phyloP scores from a whole-genome alignment of 2,329 filamentous ascomycete species.

The Scedosporium boydii region DNA sequence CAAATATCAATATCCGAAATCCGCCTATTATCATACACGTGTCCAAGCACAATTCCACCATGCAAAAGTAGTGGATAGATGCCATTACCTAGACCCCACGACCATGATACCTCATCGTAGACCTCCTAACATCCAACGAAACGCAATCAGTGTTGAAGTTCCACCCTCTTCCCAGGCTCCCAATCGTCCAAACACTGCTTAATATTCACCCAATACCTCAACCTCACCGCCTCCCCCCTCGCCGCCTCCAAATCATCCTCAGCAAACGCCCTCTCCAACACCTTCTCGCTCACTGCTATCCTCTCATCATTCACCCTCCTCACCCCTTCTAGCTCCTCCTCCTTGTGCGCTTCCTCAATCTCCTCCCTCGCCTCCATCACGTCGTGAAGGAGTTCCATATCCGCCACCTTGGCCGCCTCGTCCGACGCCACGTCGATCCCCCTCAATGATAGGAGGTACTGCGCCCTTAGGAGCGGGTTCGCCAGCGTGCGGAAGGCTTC shows the following conservation, averaged over 20 bases:
- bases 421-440: conserved; percentile 74
- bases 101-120: too few species aligned
- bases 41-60: too few species aligned
- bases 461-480: conserved; percentile 71
- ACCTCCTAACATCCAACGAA: not conserved
- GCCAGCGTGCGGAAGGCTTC: conserved; percentile 80
- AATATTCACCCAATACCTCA: conserved; percentile 90
- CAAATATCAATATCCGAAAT: too few species aligned
- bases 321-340: conserved; percentile 54
- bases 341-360: conserved; percentile 60
- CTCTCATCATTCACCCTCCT: conserved; percentile 57
- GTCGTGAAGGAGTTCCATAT: conserved; percentile 60
- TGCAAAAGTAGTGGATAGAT: too few species aligned
- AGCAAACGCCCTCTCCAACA: conserved; percentile 56
- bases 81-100: too few species aligned
- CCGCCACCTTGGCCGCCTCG: conserved; percentile 61
- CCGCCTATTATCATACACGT: too few species aligned
- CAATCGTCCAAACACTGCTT: conserved; percentile 70
- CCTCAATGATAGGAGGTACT: conserved; percentile 70
- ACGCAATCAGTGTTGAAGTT: conserved; percentile 36
- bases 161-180: conserved; percentile 63
- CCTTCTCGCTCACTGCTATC: conserved; percentile 52
- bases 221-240: conserved; percentile 59
- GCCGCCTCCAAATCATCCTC: conserved; percentile 57
- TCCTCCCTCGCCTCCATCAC: conserved; percentile 72